A percentile compares a stretch with the other conserved stretches of the same genome.
phyloP scores from a whole-genome alignment of 352 stramenopile species.

The Phytophthora macrochlamydospora region DNA sequence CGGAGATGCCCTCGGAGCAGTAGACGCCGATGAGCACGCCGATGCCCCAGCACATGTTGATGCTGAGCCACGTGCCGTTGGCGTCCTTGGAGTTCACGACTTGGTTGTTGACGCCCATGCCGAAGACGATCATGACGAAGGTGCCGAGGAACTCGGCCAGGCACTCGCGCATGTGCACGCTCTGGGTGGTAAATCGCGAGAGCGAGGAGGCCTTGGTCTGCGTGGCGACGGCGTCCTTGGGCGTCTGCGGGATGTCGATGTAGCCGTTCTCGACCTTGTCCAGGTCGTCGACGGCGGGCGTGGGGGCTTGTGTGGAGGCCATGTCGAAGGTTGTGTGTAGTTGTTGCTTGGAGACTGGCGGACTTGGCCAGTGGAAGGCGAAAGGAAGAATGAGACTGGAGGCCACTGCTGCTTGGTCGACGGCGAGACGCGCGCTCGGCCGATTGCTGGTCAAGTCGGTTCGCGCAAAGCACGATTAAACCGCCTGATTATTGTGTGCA shows the following conservation, averaged over 20 bases:
- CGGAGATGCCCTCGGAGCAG: slow-evolving; percentile 39
- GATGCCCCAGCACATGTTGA: slow-evolving; percentile 46
- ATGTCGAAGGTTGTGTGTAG: not conserved
- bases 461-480: no score
- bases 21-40: slow-evolving; percentile 49
- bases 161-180: slow-evolving; percentile 42
- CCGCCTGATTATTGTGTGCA: no score
- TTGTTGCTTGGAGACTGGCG: no score
- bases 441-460: no score
- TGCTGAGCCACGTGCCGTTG: slow-evolving; percentile 52
- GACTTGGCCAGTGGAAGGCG: no score
- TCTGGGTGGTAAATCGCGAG: slow-evolving; percentile 32
- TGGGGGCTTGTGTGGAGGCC: slow-evolving; percentile 33
- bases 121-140: slow-evolving; percentile 52
- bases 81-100: slow-evolving; percentile 33
- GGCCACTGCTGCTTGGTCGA: no score
- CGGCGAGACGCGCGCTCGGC: no score
- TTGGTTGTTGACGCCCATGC: slow-evolving; percentile 53
- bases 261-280: slow-evolving; percentile 31
- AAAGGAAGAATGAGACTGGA: no score
- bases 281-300: slow-evolving; percentile 28
- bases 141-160: slow-evolving; percentile 53
- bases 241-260: slow-evolving; percentile 10
- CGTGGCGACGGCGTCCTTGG: not conserved
- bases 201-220: slow-evolving; percentile 33